Evolutionary conservation across 352 stramenopile genomes (phyloP).

Genomic region (Pythium pyrilobum): DNA sequence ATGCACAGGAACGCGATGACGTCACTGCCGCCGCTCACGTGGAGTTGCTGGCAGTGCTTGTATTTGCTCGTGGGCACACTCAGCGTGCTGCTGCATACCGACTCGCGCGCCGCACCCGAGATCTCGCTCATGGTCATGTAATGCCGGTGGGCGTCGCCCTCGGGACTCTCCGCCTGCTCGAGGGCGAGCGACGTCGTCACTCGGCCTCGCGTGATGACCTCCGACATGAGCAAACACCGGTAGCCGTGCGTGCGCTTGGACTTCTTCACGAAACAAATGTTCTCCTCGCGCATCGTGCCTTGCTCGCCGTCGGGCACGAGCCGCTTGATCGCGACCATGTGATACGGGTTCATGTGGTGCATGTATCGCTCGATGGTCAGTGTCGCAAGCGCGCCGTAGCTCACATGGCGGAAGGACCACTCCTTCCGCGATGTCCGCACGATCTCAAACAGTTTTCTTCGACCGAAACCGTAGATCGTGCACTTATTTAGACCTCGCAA

Average conservation of each 20-base stretch:
- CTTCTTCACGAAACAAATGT: constrained; percentile 80
- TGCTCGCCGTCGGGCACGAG: constrained; percentile 46
- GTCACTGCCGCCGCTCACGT: constrained; percentile 69
- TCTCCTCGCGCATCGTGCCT: constrained; percentile 55
- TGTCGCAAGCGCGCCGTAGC: constrained; percentile 57
- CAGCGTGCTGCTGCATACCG: constrained; percentile 70
- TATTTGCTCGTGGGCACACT: constrained; percentile 56
- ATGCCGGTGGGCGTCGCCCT: constrained; percentile 48
- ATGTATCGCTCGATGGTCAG: constrained; percentile 66
- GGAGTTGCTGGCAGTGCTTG: constrained; percentile 71
- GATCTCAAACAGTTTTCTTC: constrained; percentile 73
- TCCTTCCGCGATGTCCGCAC: constrained; percentile 64
- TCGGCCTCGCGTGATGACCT: constrained; percentile 76
- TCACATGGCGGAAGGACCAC: constrained; percentile 59
- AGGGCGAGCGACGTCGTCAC: constrained; percentile 73
- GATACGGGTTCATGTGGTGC: constrained; percentile 53
- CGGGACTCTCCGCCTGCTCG: constrained; percentile 43
- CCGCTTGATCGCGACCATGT: constrained; percentile 75
- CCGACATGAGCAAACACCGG: constrained; percentile 70
- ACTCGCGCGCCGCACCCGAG: constrained; percentile 44
- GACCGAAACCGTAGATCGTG: constrained; percentile 70
- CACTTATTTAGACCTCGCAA: constrained; percentile 62
- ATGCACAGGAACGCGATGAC: constrained; percentile 68
- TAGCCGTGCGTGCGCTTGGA: constrained; percentile 57
- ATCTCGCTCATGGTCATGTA: constrained; percentile 81